Base-by-base conservation (phyloP, 805 yeast species). In the Monosporozyma solicola region DNA sequence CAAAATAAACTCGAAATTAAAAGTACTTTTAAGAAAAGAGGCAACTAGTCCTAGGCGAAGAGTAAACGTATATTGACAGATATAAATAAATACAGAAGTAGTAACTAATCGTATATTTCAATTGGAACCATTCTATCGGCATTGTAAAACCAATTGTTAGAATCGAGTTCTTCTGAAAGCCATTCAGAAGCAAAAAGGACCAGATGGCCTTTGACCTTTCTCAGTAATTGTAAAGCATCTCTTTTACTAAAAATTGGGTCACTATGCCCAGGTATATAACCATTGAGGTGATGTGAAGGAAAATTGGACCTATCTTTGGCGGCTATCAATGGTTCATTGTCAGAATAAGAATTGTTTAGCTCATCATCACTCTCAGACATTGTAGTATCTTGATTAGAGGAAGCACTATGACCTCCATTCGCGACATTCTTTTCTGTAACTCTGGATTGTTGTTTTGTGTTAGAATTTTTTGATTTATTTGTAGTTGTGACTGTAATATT, bases 111-210 rank as follows among this genome's bases (percentile, higher is more conserved):
- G 67, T 87, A 94, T 51, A 94, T 92, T 65, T 94, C 98, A 53
- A 94, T 82, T 1, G 99, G 99, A 5, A 98, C 97, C 29, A 94
- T 74, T 62, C 96, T 82, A 65, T 94, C 99, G 49, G 95, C 84
- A 61, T 85, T 88, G 73, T 88, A 91, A 67, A 90, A 91, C 98
- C 98, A 92, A 64, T 95, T 94, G 10, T 88, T 92, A 6, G 87
- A 80, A 53, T 91, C 96, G 32, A 90, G 80, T 69, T 94, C 99
- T 54, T 83, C 79, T 60, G 79, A 74, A 45, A 94, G 75, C 99
- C 99, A 94, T 55, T 89, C 89, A 0, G 87, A 77, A 0, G 99
- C 98, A 74, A 91, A 92, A n/a, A 85, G 66, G 6, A 94, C 97
- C 59, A 94, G 70, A 64, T 94, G 86, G 1, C 99, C 99, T 51